Evolutionary conservation across 768 basidiomycete genomes (phyloP).

Genomic region (Austroboletus eburneus): DNA sequence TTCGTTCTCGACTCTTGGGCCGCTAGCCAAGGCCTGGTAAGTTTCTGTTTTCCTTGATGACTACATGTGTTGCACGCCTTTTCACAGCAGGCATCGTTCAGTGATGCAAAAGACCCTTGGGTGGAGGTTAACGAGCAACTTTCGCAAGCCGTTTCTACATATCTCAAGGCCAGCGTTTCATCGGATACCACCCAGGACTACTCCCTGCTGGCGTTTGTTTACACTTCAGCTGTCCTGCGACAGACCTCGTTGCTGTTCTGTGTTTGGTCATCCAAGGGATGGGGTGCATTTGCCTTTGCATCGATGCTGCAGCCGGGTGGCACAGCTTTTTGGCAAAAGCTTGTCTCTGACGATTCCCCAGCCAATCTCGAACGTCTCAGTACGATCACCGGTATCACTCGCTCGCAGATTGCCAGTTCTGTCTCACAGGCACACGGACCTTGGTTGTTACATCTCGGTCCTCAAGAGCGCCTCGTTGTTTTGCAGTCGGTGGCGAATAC

Average conservation of each 20-base stretch:
- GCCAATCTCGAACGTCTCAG: slow-evolving; percentile 62
- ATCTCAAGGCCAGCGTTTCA: slow-evolving; percentile 52
- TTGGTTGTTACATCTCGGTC: slow-evolving; percentile 77
- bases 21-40: slow-evolving; percentile 63
- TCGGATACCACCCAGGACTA: slow-evolving; percentile 52
- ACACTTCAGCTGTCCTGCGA: slow-evolving; percentile 61
- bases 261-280: slow-evolving; percentile 83
- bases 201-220: slow-evolving; percentile 64
- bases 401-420: slow-evolving; percentile 59
- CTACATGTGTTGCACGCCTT: slow-evolving; percentile 2
- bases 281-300: slow-evolving; percentile 75
- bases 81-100: slow-evolving; percentile 51
- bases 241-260: slow-evolving; percentile 73
- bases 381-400: slow-evolving; percentile 62
- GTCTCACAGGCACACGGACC: slow-evolving; percentile 81
- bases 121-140: slow-evolving; percentile 70
- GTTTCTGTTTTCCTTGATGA: slow-evolving; percentile 27
- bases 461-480: slow-evolving; percentile 67
- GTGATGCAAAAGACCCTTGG: slow-evolving; percentile 66
- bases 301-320: slow-evolving; percentile 68
- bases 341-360: slow-evolving; percentile 47
- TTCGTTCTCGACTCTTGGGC: slow-evolving; percentile 84
- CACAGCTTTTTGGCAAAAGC: slow-evolving; percentile 56
- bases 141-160: slow-evolving; percentile 55
- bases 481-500: slow-evolving; percentile 69